A percentile compares a stretch with the other conserved stretches of the same genome.
Conservation (phyloP, 2,329 filamentous ascomycete species). For the Colletotrichum trifolii region DNA sequence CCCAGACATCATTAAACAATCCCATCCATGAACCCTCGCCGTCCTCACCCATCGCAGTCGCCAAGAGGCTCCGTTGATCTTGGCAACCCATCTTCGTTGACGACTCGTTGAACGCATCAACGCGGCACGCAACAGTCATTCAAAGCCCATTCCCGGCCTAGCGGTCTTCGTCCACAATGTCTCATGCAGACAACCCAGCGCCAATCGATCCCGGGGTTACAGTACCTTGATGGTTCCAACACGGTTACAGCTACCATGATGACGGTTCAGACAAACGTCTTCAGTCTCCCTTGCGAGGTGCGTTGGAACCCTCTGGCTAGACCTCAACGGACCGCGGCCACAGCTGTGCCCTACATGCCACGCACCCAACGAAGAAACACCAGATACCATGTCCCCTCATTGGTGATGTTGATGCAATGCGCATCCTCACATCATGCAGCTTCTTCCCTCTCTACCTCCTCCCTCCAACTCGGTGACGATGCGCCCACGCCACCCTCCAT, state of each 20-base stretch:
- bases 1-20: slow-evolving; percentile 10
- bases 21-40: background rate
- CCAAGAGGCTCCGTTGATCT: slow-evolving; percentile 26
- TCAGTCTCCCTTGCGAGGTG: slow-evolving; percentile 17
- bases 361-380: background rate
- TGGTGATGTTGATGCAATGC: background rate
- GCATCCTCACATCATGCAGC: slow-evolving; percentile 10
- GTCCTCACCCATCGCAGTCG: slow-evolving; percentile 4
- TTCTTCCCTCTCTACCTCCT: background rate
- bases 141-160: slow-evolving; percentile 5
- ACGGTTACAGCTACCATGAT: slow-evolving; percentile 6
- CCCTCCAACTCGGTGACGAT: background rate
- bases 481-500: slow-evolving; percentile 19
- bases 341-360: slow-evolving; percentile 3
- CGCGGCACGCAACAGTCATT: background rate
- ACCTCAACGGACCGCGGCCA: background rate
- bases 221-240: background rate
- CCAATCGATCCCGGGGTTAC: background rate
- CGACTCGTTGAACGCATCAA: slow-evolving; percentile 23
- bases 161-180: slow-evolving; percentile 10
- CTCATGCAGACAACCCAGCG: slow-evolving; percentile 10
- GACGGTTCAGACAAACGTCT: slow-evolving; percentile 21
- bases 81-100: slow-evolving; percentile 19
- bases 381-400: slow-evolving; percentile 1
- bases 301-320: background rate